Percentiles rank a stretch among this genome's conserved stretches.
Evolutionary conservation across 2,329 filamentous ascomycete species (phyloP).

Genomic region (Furcasterigmium sp.): DNA sequence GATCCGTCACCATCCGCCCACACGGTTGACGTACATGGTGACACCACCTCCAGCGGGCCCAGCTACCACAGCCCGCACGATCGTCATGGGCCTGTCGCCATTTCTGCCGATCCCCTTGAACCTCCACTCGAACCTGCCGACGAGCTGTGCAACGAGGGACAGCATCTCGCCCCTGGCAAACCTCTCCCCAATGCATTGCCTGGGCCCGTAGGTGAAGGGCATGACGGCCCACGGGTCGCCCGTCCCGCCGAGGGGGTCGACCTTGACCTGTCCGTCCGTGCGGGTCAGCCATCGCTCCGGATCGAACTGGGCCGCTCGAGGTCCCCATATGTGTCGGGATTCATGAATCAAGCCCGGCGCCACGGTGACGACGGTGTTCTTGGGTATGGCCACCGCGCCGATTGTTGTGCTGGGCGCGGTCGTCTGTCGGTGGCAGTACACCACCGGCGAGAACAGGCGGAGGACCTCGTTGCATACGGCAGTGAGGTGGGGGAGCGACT

Average conservation of each 20-base stretch:
- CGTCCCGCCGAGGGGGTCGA: constrained; percentile 25
- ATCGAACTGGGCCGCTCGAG: constrained; percentile 31
- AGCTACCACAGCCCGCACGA: not conserved
- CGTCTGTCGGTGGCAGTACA: not conserved
- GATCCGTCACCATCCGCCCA: not conserved
- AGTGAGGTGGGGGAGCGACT: constrained; percentile 36
- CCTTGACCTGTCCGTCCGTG: not conserved
- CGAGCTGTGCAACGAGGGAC: not conserved
- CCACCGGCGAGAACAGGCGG: constrained; percentile 31
- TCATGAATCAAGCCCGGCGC: constrained; percentile 35
- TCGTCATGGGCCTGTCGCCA: not conserved
- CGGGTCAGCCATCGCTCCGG: constrained; percentile 30
- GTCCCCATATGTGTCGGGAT: constrained; percentile 28
- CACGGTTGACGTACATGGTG: not conserved
- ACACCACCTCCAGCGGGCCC: not conserved
- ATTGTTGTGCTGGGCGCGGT: constrained; percentile 28
- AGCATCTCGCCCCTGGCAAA: constrained; percentile 24
- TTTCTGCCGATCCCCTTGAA: not conserved
- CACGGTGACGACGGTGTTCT: constrained; percentile 35
- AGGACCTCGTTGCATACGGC: constrained; percentile 41
- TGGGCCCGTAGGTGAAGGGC: constrained; percentile 23
- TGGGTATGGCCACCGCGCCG: constrained; percentile 32
- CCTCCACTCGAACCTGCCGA: not conserved
- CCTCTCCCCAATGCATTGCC: constrained; percentile 22
- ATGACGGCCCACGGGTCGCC: constrained; percentile 28